Percentiles rank a stretch among this genome's conserved stretches.
Conservation (phyloP, 441 rosid species). For the Arabidopsis hybrid region DNA sequence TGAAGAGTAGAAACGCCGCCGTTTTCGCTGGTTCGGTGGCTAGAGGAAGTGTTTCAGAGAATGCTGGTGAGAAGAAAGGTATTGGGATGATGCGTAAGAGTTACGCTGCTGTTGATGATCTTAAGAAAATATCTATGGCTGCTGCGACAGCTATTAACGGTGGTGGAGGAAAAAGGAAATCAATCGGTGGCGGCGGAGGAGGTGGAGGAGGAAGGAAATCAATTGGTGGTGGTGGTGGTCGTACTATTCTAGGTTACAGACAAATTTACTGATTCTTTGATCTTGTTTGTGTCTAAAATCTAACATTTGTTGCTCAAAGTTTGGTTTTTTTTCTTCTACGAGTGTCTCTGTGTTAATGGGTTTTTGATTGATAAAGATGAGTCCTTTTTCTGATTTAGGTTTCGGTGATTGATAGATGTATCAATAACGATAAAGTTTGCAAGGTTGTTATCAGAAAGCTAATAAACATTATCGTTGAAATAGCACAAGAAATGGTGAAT, state of each 20-base stretch:
- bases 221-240: conserved; percentile 46
- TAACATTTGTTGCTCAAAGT: conserved; percentile 3
- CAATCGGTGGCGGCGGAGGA: conserved; percentile 24
- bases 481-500: too few relatives aligned
- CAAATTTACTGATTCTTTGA: conserved; percentile 44
- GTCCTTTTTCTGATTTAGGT: conserved; percentile 16
- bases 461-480: too few relatives aligned
- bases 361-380: conserved; percentile 28
- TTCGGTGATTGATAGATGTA: conserved; percentile 10
- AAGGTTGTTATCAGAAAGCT: too few relatives aligned
- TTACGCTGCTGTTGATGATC: conserved; percentile 65
- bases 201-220: conserved; percentile 10
- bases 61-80: conserved; percentile 59
- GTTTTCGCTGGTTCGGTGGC: conserved; percentile 38
- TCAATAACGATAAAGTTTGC: too few relatives aligned
- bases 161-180: conserved; percentile 40
- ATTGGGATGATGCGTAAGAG: conserved; percentile 64
- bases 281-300: neutral
- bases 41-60: conserved; percentile 74
- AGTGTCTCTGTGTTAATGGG: conserved; percentile 18
- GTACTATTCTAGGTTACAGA: conserved; percentile 54
- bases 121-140: conserved; percentile 64
- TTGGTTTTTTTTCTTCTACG: conserved; percentile 16
- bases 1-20: conserved; percentile 41
- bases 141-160: conserved; percentile 68